phyloP scores from a whole-genome alignment of 1,139 yeast species.

The Arxiozyma telluris region DNA sequence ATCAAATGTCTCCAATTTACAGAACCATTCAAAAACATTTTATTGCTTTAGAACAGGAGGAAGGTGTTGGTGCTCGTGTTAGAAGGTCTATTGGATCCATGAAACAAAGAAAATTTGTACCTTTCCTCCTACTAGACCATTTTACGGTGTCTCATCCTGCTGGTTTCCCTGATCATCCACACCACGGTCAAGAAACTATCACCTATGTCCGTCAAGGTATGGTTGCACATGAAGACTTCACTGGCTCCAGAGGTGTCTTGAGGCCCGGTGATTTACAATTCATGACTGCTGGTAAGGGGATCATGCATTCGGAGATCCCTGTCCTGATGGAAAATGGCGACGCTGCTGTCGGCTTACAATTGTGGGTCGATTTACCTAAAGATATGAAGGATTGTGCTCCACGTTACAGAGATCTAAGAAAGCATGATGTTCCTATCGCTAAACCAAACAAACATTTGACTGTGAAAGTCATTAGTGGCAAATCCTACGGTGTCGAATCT shows the following conservation, averaged over 20 bases:
- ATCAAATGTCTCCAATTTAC: conserved; percentile 2
- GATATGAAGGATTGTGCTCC: conserved; percentile 62
- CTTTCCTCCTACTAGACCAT: conserved; percentile 80
- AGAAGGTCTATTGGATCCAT: conserved; percentile 72
- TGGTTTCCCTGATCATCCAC: conserved; percentile 94
- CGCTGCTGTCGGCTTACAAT: conserved; percentile 64
- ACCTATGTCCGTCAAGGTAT: conserved; percentile 67
- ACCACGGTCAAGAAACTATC: conserved; percentile 84
- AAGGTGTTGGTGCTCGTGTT: conserved; percentile 83
- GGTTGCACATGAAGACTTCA: conserved; percentile 86
- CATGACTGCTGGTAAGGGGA: conserved; percentile 91
- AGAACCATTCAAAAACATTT: conserved; percentile 53
- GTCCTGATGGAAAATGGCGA: conserved; percentile 49
- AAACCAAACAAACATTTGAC: conserved; percentile 64
- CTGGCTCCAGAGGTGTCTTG: conserved; percentile 71
- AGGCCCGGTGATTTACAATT: conserved; percentile 85
- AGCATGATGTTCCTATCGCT: conserved; percentile 61
- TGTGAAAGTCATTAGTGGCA: conserved; percentile 69
- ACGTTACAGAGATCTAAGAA: conserved; percentile 69
- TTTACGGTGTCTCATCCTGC: conserved; percentile 53
- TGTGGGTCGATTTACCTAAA: conserved; percentile 87
- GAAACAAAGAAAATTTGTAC: conserved; percentile 63
- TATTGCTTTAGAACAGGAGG: conserved; percentile 65
- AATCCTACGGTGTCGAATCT: conserved; percentile 65
- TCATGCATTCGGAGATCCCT: conserved; percentile 87